Evolutionary conservation across 1,139 yeast genomes (phyloP).

Genomic region (Yamadazyma trypodendri): DNA sequence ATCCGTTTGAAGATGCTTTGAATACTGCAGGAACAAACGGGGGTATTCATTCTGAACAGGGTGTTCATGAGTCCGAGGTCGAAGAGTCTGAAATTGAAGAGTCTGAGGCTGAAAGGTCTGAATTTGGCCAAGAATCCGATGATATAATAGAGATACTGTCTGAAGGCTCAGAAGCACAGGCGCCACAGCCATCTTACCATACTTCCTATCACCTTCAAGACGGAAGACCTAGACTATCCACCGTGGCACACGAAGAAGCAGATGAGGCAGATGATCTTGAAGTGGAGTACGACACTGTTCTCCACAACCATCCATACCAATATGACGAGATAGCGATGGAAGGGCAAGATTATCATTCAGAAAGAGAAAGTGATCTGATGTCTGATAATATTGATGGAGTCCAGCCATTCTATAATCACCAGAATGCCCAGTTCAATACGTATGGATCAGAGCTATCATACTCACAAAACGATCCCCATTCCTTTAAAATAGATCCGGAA

Average conservation of each 20-base stretch:
- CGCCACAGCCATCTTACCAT: neutral
- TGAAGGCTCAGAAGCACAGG: no score
- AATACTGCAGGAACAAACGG: no score
- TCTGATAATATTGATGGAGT: constrained; percentile 1
- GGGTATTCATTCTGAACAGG: no score
- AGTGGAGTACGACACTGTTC: neutral
- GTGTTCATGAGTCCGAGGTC: constrained; percentile 4
- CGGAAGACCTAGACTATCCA: constrained; percentile 8
- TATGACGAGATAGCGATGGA: no score
- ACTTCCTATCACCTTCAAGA: constrained; percentile 2
- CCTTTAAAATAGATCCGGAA: constrained; percentile 8
- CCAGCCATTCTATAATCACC: constrained; percentile 4
- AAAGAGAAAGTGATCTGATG: constrained; percentile 5
- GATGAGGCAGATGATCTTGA: constrained; percentile 1
- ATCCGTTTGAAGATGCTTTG: constrained; percentile 21
- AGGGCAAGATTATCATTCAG: no score
- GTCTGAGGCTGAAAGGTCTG: constrained; percentile 8
- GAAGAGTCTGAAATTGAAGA: constrained; percentile 9
- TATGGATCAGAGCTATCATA: constrained; percentile 1
- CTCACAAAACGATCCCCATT: neutral
- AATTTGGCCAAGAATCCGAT: no score
- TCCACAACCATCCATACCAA: no score
- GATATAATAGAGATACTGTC: no score
- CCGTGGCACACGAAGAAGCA: no score
- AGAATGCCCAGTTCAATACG: constrained; percentile 6